Evolutionary conservation across 768 basidiomycete genomes (phyloP), one percentile per base, ranked within the genome.

Genomic region (Collybia mongolica): DNA sequence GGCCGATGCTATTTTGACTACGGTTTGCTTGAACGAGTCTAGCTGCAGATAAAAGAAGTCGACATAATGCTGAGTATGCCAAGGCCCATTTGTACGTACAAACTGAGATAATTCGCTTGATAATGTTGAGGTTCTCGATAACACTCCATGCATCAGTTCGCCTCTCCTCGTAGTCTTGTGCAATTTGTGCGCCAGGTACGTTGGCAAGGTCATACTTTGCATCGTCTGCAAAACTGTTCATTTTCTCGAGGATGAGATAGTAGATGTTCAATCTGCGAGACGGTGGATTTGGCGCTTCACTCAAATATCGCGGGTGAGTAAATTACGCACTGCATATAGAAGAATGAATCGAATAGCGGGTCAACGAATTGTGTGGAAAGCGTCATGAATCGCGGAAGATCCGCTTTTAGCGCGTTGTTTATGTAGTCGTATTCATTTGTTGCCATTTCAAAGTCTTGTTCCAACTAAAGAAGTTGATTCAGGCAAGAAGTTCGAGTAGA

Each of bases 301-400:
- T 37, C 43, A 14, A 23, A 29, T 14, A 41, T 38, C 19, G 39
- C 32, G 29, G 45, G 32, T 40, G 50, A 55, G 44, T 24, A 45
- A 24, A 26, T 38, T 23, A 83, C 93, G 63, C 62, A 95, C 93
- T 98, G 93, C 94, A 99, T 98, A 68, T 96, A 99, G 76, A 89
- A 99, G 78, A 94, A 94, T 15, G 93, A 96, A 60, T 96, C 88
- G 81, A 98, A 99, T n/a, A 98, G 74, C 0, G 97, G 97, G 57
- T 95, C 88, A 64, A 98, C 92, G 70, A 98, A 98, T 55, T 86
- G 82, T 2, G 92, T 88, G 1, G 89, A 77, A 54, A 98, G 81
- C 23, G 74, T 75, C 80, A 98, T 85, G 76, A 98, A 98, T n/a
- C 83, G 83, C 2, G 95, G 94, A 26, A 99, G 75, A 61, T 99